These are phyloP conservation scores for Dillenia suffruticosa DNA, from an alignment of 164 flowering plant genomes.

Conservation along the genomic window DNA sequence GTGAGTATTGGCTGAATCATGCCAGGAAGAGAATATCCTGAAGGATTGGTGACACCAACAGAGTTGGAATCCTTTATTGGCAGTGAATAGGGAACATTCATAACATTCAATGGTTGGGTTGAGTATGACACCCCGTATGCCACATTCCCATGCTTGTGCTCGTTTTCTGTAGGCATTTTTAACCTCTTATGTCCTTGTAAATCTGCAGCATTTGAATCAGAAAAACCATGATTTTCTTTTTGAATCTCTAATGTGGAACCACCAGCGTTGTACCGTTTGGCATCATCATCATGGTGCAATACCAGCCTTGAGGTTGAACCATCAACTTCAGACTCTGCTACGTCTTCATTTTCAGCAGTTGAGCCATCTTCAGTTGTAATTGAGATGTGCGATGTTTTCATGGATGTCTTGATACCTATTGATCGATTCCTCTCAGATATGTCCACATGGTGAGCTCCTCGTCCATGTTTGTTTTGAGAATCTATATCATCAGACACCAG, in stretches of 20 bases:
- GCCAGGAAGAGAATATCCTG: conserved; percentile 36
- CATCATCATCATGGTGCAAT: conserved; percentile 40
- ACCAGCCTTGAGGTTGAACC: conserved; percentile 56
- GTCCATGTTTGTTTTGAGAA: conserved; percentile 56
- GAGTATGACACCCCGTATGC: conserved; percentile 36
- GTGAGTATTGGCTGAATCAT: conserved; percentile 43
- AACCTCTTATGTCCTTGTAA: conserved; percentile 38
- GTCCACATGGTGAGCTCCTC: conserved; percentile 39
- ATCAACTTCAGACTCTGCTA: conserved; percentile 83
- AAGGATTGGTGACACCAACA: conserved; percentile 22
- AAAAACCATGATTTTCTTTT: conserved; percentile 36
- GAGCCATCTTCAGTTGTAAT: conserved; percentile 78
- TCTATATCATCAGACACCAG: conserved; percentile 46
- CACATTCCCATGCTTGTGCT: conserved; percentile 32
- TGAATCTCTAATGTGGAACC: conserved; percentile 32
- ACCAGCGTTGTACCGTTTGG: conserved; percentile 29
- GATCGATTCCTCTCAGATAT: conserved; percentile 29
- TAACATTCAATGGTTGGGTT: conserved; percentile 30
- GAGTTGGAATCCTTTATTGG: conserved; percentile 36
- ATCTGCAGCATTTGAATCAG: conserved; percentile 31
- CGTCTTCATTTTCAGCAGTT: conserved; percentile 87
- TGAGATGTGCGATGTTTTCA: conserved; percentile 55
- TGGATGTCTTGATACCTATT: background rate
- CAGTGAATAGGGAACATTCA: conserved; percentile 36
- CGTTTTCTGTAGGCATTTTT: conserved; percentile 33